Conservation (phyloP, 139 green algal genomes). For the Limnomonas spitsbergensis region DNA sequence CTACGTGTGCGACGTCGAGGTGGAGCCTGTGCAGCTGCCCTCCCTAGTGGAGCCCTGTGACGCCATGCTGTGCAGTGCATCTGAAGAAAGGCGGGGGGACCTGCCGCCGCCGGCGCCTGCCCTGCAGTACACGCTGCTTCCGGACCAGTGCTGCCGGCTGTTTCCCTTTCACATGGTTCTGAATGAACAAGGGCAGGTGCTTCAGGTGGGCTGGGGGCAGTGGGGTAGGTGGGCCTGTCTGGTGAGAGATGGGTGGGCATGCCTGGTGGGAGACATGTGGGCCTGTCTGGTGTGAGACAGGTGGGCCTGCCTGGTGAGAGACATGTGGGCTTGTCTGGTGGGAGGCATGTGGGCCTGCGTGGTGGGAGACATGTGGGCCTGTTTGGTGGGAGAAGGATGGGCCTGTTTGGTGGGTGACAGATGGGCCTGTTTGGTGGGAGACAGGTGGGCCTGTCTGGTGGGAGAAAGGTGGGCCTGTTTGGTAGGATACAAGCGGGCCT, state of each 20-base stretch:
- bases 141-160: not conserved
- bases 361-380: too few species aligned
- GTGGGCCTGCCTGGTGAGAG: not conserved
- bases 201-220: not conserved
- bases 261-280: not conserved
- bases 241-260: not conserved
- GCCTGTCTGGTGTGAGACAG: not conserved
- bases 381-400: too few species aligned
- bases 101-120: too few species aligned
- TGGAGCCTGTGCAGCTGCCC: too few species aligned
- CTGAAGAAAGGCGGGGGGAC: not conserved
- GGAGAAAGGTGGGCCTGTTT: too few species aligned
- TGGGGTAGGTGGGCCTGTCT: not conserved
- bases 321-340: too few species aligned
- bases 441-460: too few species aligned
- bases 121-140: not conserved
- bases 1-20: too few species aligned
- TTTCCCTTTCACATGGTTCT: not conserved
- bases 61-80: not conserved
- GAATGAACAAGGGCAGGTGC: not conserved
- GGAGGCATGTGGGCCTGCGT: too few species aligned
- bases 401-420: too few species aligned
- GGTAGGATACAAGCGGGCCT: too few species aligned
- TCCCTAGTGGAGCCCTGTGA: not conserved
- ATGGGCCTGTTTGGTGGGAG: too few species aligned